A percentile compares a stretch with the other conserved stretches of the same genome.
These are phyloP conservation scores for Candida berthetii DNA, from an alignment of 805 yeast species.

Conservation along the genomic window DNA sequence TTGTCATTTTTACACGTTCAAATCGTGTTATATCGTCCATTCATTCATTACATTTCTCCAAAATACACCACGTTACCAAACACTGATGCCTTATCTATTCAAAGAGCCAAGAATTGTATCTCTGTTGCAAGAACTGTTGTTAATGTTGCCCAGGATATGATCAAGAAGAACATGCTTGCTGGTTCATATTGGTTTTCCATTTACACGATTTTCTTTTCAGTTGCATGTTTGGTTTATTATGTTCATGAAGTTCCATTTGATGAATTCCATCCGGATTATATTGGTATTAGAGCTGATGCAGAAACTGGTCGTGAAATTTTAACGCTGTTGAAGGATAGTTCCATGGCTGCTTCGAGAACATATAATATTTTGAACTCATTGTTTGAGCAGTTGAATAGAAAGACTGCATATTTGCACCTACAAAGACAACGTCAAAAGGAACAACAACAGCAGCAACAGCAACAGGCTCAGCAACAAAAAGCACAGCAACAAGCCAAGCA, in stretches of 20 bases:
- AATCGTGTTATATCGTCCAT: slow-evolving; percentile 80
- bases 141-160: slow-evolving; percentile 74
- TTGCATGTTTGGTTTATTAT: slow-evolving; percentile 79
- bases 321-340: slow-evolving; percentile 62
- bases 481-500: slow-evolving; percentile 11
- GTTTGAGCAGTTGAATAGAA: slow-evolving; percentile 70
- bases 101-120: slow-evolving; percentile 77
- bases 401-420: slow-evolving; percentile 47
- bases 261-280: slow-evolving; percentile 44
- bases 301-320: slow-evolving; percentile 75
- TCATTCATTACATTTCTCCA: slow-evolving; percentile 74
- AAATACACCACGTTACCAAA: slow-evolving; percentile 29
- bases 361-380: slow-evolving; percentile 74
- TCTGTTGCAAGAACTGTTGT: slow-evolving; percentile 81
- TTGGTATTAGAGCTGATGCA: slow-evolving; percentile 63
- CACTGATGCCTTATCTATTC: slow-evolving; percentile 55
- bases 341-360: slow-evolving; percentile 75
- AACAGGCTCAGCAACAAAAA: slow-evolving; percentile 8
- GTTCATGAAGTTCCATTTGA: slow-evolving; percentile 51
- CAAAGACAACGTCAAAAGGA: slow-evolving; percentile 14
- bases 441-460: slow-evolving; percentile 17
- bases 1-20: slow-evolving; percentile 71
- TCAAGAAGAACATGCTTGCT: slow-evolving; percentile 58
- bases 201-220: slow-evolving; percentile 83
- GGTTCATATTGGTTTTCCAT: slow-evolving; percentile 92